Percentiles rank a stretch among this genome's conserved stretches.
phyloP scores from a whole-genome alignment of 2,329 filamentous ascomycete species.

The Colletotrichum sidae region DNA sequence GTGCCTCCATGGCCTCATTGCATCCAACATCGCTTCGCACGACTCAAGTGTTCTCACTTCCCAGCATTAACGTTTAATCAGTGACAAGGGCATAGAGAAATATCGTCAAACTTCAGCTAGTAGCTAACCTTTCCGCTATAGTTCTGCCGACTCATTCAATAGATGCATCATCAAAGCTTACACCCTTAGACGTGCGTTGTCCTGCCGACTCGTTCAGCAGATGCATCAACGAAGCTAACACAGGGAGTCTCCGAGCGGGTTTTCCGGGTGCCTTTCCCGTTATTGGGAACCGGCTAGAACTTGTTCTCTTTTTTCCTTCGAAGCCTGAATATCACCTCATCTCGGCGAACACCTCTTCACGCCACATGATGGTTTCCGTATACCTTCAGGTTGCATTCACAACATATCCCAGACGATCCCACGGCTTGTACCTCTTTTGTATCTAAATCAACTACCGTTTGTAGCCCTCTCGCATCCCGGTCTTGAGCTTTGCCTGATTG shows the following conservation, averaged over 20 bases:
- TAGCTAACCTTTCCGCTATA: background rate
- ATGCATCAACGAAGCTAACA: background rate
- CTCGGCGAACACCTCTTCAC: too few species aligned
- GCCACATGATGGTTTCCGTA: background rate
- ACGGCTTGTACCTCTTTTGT: background rate
- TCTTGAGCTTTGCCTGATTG: background rate
- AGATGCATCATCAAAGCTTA: slow-evolving; percentile 2
- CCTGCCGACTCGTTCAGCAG: background rate
- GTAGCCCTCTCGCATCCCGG: background rate
- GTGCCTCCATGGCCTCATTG: background rate
- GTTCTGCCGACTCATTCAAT: slow-evolving; percentile 6
- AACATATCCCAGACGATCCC: background rate
- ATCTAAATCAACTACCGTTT: background rate
- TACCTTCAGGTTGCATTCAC: slow-evolving; percentile 2
- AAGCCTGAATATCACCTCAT: too few species aligned
- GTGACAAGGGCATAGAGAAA: background rate
- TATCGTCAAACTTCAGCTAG: background rate
- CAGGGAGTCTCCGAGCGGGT: too few species aligned
- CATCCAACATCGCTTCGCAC: slow-evolving; percentile 1
- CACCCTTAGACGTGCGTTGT: background rate
- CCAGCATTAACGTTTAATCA: too few species aligned
- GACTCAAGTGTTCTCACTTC: background rate
- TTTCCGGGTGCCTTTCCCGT: too few species aligned
- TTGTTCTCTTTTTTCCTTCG: too few species aligned
- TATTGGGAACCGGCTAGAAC: too few species aligned